These are phyloP conservation scores for Sungouiozyma ichnusensis DNA, from an alignment of 805 yeast species.

Conservation along the genomic window DNA sequence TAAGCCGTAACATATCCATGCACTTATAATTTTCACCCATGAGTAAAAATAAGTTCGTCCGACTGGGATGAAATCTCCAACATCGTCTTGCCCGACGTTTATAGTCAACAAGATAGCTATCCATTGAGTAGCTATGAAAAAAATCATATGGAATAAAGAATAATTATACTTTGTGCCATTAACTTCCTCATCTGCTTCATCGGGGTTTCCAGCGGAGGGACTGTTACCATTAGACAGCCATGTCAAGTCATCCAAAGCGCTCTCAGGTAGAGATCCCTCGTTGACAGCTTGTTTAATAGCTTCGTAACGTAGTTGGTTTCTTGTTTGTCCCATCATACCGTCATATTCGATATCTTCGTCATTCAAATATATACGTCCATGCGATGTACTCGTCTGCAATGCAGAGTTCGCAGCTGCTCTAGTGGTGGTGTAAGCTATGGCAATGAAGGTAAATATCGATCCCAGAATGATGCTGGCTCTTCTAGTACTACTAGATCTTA, in stretches of 20 bases:
- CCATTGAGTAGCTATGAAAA: constrained; percentile 93
- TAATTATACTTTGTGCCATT: constrained; percentile 76
- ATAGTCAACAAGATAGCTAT: constrained; percentile 88
- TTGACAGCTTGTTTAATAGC: constrained; percentile 93
- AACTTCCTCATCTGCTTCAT: constrained; percentile 40
- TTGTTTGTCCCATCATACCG: constrained; percentile 32
- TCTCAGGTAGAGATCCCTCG: constrained; percentile 87
- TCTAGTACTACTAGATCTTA: constrained; percentile 82
- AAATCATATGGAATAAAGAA: constrained; percentile 78
- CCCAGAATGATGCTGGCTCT: constrained; percentile 82
- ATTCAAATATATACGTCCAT: constrained; percentile 26
- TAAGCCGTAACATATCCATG: constrained; percentile 81
- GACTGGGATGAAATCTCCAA: constrained; percentile 89
- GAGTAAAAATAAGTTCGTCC: constrained; percentile 93
- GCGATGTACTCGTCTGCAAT: constrained; percentile 36
- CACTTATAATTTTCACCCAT: constrained; percentile 85
- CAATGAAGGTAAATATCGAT: constrained; percentile 85
- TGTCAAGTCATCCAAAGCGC: constrained; percentile 68
- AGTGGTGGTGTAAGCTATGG: constrained; percentile 94
- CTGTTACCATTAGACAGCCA: constrained; percentile 28
- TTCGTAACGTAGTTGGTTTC: constrained; percentile 71
- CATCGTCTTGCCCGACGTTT: constrained; percentile 74
- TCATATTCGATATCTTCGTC: constrained; percentile 31
- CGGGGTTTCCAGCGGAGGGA: constrained; percentile 23
- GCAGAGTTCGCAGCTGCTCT: constrained; percentile 85